Conservation (phyloP, 192 early-diverging fungal species). For the Coemansia furcata region DNA sequence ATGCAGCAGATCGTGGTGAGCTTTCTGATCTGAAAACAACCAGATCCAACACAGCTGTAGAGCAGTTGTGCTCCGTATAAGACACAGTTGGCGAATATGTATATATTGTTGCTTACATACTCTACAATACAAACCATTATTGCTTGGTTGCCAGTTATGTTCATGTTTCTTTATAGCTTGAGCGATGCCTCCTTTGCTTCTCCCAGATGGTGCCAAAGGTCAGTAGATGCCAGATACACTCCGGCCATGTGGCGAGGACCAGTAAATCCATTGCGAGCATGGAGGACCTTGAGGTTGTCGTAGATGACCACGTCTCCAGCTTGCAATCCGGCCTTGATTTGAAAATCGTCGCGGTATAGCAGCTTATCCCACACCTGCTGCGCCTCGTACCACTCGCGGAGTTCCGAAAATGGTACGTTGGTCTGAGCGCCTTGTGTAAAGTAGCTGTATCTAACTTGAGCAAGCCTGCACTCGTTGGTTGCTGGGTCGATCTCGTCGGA, state of each 20-base stretch:
- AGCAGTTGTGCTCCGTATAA: background rate
- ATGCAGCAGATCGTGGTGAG: background rate
- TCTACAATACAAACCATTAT: background rate
- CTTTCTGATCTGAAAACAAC: background rate
- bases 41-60: background rate
- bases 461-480: constrained; percentile 29
- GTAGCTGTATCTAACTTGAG: constrained; percentile 52
- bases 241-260: constrained; percentile 54
- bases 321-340: constrained; percentile 44
- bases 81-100: background rate
- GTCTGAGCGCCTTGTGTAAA: constrained; percentile 51
- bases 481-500: constrained; percentile 15
- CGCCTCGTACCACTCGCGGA: constrained; percentile 53
- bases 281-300: constrained; percentile 50
- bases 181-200: constrained; percentile 11
- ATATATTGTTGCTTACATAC: background rate
- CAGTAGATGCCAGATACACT: constrained; percentile 35
- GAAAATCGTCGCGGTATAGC: constrained; percentile 50
- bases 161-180: too few species aligned
- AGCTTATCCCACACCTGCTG: constrained; percentile 48
- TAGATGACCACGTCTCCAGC: constrained; percentile 53
- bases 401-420: constrained; percentile 39
- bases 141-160: background rate
- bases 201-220: constrained; percentile 49
- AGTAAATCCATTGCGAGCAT: constrained; percentile 51